Percentiles rank a stretch among this genome's conserved stretches.
Evolutionary conservation across 2,329 filamentous ascomycete species (phyloP).

Genomic region (Albifimbria verrucaria): DNA sequence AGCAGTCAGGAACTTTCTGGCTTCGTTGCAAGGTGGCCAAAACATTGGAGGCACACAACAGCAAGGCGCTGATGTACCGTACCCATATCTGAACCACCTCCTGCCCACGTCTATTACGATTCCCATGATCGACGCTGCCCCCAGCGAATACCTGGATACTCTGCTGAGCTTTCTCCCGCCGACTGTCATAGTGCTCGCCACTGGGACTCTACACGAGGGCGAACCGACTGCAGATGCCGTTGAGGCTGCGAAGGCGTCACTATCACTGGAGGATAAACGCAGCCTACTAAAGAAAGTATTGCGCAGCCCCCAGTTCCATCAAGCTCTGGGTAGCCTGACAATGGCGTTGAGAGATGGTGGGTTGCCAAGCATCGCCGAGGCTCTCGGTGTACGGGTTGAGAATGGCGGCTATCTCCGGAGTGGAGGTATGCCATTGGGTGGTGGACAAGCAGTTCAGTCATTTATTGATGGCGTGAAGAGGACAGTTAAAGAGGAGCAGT

Average conservation of each 20-base stretch:
- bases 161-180: conserved; percentile 78
- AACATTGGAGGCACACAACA: conserved; percentile 33
- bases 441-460: conserved; percentile 82
- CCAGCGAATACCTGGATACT: conserved; percentile 65
- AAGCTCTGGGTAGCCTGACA: conserved; percentile 80
- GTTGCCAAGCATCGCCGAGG: conserved; percentile 83
- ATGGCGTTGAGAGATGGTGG: conserved; percentile 88
- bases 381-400: conserved; percentile 73
- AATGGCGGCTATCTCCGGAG: conserved; percentile 80
- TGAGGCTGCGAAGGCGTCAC: conserved; percentile 69
- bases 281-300: conserved; percentile 76
- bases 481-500: conserved; percentile 61
- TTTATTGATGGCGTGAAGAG: conserved; percentile 88
- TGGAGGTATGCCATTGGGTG: conserved; percentile 79
- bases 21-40: conserved; percentile 66
- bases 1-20: conserved; percentile 83
- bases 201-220: conserved; percentile 56
- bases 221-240: conserved; percentile 68
- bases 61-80: conserved; percentile 53
- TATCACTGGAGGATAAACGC: conserved; percentile 76
- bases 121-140: conserved; percentile 65
- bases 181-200: conserved; percentile 71
- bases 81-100: conserved; percentile 82
- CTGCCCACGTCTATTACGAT: conserved; percentile 76
- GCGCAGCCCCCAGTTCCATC: conserved; percentile 84